phyloP scores from a whole-genome alignment of 192 early-diverging fungal species.

The Umbelopsis sp. region DNA sequence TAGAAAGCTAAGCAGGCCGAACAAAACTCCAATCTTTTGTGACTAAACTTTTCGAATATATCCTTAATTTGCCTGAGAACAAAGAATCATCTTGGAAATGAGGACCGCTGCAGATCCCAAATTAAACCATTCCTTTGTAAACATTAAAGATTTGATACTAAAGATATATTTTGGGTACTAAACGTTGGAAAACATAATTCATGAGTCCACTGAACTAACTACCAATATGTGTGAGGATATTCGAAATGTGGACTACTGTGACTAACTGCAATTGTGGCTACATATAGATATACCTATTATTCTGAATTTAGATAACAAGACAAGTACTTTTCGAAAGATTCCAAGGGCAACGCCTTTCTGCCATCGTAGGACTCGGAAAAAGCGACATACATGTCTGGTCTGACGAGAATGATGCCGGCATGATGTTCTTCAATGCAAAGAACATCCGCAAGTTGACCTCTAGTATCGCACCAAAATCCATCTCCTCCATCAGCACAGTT shows the following conservation, averaged over 20 bases:
- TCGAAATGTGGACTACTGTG: no score
- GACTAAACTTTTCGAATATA: no score
- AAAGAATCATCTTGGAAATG: no score
- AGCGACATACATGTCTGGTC: slow-evolving; percentile 4
- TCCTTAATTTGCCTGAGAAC: no score
- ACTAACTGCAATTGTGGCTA: no score
- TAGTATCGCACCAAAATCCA: slow-evolving; percentile 6
- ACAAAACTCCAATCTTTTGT: not conserved
- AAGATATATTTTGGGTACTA: not conserved
- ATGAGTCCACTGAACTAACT: not conserved
- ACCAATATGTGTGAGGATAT: not conserved
- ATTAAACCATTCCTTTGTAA: no score
- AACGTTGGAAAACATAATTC: no score
- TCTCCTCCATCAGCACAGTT: not conserved
- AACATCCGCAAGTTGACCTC: not conserved
- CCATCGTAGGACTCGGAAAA: not conserved
- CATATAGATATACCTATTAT: not conserved
- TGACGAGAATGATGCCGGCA: not conserved
- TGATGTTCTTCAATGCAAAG: not conserved
- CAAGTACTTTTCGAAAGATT: not conserved
- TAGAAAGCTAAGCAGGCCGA: not conserved
- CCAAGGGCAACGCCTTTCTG: not conserved
- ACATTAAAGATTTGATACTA: no score
- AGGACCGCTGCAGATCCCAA: no score
- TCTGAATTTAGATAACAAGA: not conserved